Base-by-base conservation (phyloP, 2,329 filamentous ascomycete species). In the Pestalotiopsis sp. region DNA sequence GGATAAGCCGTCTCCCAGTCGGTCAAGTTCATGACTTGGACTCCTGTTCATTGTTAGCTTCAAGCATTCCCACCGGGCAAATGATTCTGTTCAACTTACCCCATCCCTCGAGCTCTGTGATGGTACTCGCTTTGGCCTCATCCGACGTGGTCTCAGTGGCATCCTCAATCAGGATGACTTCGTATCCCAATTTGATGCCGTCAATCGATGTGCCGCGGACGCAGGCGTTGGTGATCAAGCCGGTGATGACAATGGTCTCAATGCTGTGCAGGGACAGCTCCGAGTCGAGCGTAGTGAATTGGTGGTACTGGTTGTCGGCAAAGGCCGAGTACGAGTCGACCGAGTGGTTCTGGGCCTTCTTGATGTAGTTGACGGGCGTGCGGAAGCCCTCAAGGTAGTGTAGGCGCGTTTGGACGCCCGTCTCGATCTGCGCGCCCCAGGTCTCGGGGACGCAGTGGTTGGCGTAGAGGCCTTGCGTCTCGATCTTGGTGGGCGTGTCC, bases 291-390 rank as follows among this genome's bases (percentile, higher is more conserved):
- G 71, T 73, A 17, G 71, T 73, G 55, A 73, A 73, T 4, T 69
- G 69, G 59, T 73, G 71, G 39, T 73, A 72, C 55, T 73, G 71
- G 59, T 73, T 73, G 27, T 73, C 71, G 12, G 70, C 71, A 45
- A 73, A 73, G 0, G 71, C 71, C 11, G 71, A 73, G 64, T 72
- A 73, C 13, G 71, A 72, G 64, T 73, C 71, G 3, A 73, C 69
- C 5, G 69, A 65, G 55, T 73, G 71, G 62, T 73, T 71, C 55
- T 73, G 71, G 17, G 71, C 71, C 14, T 73, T 73, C 67, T 73
- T 73, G 67, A 73, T 70, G 67, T 73, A 73, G 61, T 72, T 69
- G 23, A 73, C 71, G 12, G 71, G 71, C 14, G 65, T 65, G 5
- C 45, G 61, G 63, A 69, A 73, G 3, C 71, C 71, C 39, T 73